A percentile compares a stretch with the other conserved stretches of the same genome.
These are phyloP conservation scores for Lasiosphaeria hispida DNA, from an alignment of 495 filamentous ascomycete species.

Conservation along the genomic window DNA sequence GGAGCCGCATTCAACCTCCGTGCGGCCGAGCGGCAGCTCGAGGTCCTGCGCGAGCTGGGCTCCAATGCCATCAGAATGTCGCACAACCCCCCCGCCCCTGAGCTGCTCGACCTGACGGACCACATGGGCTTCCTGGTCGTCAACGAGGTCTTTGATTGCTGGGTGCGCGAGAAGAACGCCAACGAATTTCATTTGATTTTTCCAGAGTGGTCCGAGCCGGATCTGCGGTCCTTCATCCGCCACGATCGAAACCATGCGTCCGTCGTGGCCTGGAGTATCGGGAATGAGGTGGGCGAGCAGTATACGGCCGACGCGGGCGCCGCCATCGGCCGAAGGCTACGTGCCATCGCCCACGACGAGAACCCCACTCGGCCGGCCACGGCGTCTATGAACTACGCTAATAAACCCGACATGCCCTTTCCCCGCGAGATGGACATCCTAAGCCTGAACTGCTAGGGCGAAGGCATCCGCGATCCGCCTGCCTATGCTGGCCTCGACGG, in stretches of 20 bases:
- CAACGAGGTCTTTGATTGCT: slow-evolving; percentile 50
- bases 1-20: slow-evolving; percentile 47
- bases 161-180: slow-evolving; percentile 38
- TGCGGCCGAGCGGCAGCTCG: slow-evolving; percentile 43
- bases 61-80: slow-evolving; percentile 48
- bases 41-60: slow-evolving; percentile 48
- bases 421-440: slow-evolving; percentile 39
- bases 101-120: slow-evolving; percentile 57
- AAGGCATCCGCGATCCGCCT: slow-evolving; percentile 33
- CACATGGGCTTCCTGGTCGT: slow-evolving; percentile 57
- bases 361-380: slow-evolving; percentile 42
- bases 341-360: slow-evolving; percentile 36
- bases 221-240: slow-evolving; percentile 45
- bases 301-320: slow-evolving; percentile 26
- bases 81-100: slow-evolving; percentile 51
- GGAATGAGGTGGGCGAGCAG: slow-evolving; percentile 50
- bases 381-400: slow-evolving; percentile 40
- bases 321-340: slow-evolving; percentile 29
- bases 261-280: slow-evolving; percentile 47
- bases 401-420: slow-evolving; percentile 25
- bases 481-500: not conserved
- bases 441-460: slow-evolving; percentile 51
- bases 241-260: slow-evolving; percentile 54
- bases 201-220: slow-evolving; percentile 46
- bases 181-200: slow-evolving; percentile 51